Conservation (phyloP, 192 early-diverging fungal species). For the Obelidium mucronatum region DNA sequence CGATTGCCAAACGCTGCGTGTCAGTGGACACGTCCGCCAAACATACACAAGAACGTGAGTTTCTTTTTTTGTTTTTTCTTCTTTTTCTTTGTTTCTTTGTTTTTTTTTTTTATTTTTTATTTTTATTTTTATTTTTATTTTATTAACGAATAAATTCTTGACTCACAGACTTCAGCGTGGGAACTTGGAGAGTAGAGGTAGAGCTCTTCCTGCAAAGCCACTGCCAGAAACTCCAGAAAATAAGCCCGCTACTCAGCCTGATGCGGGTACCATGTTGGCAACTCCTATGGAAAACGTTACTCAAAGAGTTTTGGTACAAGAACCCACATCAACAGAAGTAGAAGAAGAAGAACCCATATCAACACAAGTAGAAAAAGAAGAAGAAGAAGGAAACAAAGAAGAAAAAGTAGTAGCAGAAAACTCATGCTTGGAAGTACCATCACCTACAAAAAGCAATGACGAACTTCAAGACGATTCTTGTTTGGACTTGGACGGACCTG, state of each 20-base stretch:
- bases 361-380: too few relatives aligned
- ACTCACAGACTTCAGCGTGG: background rate
- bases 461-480: too few relatives aligned
- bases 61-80: background rate
- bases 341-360: background rate
- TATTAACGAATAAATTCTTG: too few relatives aligned
- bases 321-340: background rate
- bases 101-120: background rate
- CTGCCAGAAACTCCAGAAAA: background rate
- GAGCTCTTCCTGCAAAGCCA: background rate
- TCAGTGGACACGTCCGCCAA: conserved; percentile 12
- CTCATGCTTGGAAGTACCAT: too few relatives aligned
- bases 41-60: conserved; percentile 23
- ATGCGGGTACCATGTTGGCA: too few relatives aligned
- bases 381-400: too few relatives aligned
- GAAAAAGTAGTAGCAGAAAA: too few relatives aligned
- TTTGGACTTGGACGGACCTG: too few relatives aligned
- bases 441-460: too few relatives aligned
- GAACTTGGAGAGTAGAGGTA: background rate
- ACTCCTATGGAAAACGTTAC: too few relatives aligned
- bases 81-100: background rate
- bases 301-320: too few relatives aligned
- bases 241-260: too few relatives aligned
- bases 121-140: background rate
- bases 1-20: background rate